These are phyloP conservation scores for Tagetes patula DNA, from an alignment of 129 eudicot species.

Conservation along the genomic window DNA sequence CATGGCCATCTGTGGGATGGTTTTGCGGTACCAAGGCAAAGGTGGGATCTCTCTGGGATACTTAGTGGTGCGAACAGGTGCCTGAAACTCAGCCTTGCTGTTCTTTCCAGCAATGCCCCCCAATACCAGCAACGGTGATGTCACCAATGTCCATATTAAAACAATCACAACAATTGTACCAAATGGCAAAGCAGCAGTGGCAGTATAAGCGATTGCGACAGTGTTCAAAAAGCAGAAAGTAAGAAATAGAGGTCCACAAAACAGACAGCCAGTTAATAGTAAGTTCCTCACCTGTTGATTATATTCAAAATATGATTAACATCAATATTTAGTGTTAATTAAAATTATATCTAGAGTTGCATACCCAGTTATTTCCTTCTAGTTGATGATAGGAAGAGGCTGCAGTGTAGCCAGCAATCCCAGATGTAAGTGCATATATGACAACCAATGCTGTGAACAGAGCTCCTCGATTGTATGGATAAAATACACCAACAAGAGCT, in stretches of 20 bases:
- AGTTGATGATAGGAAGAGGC: slow-evolving; percentile 12
- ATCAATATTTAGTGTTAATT: not conserved
- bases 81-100: slow-evolving; percentile 64
- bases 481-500: slow-evolving; percentile 80
- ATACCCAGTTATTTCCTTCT: slow-evolving; percentile 21
- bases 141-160: slow-evolving; percentile 57
- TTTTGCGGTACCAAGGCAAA: slow-evolving; percentile 62
- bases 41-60: slow-evolving; percentile 73
- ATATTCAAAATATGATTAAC: not conserved
- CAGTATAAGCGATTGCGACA: slow-evolving; percentile 55
- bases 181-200: slow-evolving; percentile 63
- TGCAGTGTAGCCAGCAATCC: slow-evolving; percentile 9
- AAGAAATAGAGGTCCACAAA: slow-evolving; percentile 27
- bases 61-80: slow-evolving; percentile 62
- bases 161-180: slow-evolving; percentile 61
- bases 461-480: slow-evolving; percentile 89
- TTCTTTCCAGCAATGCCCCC: slow-evolving; percentile 73
- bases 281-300: slow-evolving; percentile 24
- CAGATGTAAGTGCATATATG: slow-evolving; percentile 42
- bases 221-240: slow-evolving; percentile 60
- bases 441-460: slow-evolving; percentile 78
- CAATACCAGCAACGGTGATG: slow-evolving; percentile 67
- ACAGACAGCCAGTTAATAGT: slow-evolving; percentile 18
- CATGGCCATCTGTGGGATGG: slow-evolving; percentile 83
- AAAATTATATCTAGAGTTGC: not conserved